phyloP scores from a whole-genome alignment of 164 flowering plant species.

The Saururus chinensis region DNA sequence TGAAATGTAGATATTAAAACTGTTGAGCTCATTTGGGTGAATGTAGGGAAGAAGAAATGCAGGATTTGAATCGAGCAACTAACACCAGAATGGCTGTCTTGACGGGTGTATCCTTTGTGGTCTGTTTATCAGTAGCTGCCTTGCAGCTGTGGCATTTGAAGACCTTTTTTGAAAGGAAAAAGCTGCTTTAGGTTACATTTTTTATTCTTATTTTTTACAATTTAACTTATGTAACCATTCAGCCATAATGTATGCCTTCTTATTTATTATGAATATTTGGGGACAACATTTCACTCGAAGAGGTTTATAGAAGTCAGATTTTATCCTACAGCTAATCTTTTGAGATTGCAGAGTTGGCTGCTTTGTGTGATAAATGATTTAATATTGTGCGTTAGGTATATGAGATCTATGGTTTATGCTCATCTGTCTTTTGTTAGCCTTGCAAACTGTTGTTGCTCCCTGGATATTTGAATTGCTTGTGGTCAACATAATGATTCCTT shows the following conservation, averaged over 20 bases:
- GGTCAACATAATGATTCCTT: no score
- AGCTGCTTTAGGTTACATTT: slow-evolving; percentile 40
- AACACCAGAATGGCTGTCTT: slow-evolving; percentile 54
- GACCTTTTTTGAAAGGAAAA: slow-evolving; percentile 79
- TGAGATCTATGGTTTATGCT: no score
- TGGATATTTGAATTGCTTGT: no score
- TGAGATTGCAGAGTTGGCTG: no score
- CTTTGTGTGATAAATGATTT: no score
- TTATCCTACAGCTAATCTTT: no score
- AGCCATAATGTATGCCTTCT: not conserved
- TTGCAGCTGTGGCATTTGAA: slow-evolving; percentile 84
- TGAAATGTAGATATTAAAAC: not conserved
- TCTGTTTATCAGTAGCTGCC: slow-evolving; percentile 69
- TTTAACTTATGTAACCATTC: no score
- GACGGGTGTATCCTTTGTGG: slow-evolving; percentile 40
- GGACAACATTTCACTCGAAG: not conserved
- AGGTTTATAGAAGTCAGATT: no score
- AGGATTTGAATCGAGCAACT: slow-evolving; percentile 49
- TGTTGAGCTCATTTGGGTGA: not conserved
- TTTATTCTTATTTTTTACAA: not conserved
- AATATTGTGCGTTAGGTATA: no score
- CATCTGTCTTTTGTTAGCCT: no score
- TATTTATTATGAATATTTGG: not conserved
- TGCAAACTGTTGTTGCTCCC: no score
- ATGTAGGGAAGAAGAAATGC: slow-evolving; percentile 84